Evolutionary conservation across 352 stramenopile genomes (phyloP), one percentile per base, ranked within the genome.

Genomic region (Pythium aristosporum): DNA sequence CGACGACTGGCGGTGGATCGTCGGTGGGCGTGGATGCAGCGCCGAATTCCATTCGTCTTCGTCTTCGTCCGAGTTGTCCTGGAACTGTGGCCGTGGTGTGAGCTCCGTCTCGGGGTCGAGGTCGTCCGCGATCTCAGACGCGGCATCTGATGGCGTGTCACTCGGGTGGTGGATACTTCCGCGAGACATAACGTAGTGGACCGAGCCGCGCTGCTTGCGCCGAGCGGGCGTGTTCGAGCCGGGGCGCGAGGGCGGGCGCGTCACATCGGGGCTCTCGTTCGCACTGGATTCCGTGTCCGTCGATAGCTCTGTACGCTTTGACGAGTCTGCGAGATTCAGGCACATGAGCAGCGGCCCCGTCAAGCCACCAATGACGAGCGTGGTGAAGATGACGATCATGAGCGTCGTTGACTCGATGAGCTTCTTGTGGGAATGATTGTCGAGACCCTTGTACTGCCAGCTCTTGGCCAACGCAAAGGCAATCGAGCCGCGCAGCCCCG

Each of bases 401-500:
- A 95, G 68, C 56, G 86, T 93, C n/a, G 86, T 95, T 23, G 84
- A 93, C 58, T 93, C 86, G 43, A 95, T 89, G 5, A 95, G 69
- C 47, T 88, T 88, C 21, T 81, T 83, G 57, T 95, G 86, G 8
- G 82, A 92, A 15, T 62, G 67, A 23, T 84, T 80, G 44, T 87
- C 60, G 44, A 88, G 66, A 10, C 84, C 85, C 59, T 91, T 72
- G 62, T 92, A 92, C 43, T 79, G 85, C 86, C 86, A 95, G 53
- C 84, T 93, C 69, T 93, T 93, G 21, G 85, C 86, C 30, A 96
- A 79, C 23, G 92, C 89, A 63, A 98, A 98, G 15, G 93, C 87
- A 51, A 98, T 96, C 15, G 95, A 97, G 37, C 95, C 95, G 30
- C 95, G 88, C 44, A 98, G 75, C 34, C 95, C 95, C 12, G 91